Base-by-base conservation (phyloP, 208 protist species). In the Leishmania tropica region DNA sequence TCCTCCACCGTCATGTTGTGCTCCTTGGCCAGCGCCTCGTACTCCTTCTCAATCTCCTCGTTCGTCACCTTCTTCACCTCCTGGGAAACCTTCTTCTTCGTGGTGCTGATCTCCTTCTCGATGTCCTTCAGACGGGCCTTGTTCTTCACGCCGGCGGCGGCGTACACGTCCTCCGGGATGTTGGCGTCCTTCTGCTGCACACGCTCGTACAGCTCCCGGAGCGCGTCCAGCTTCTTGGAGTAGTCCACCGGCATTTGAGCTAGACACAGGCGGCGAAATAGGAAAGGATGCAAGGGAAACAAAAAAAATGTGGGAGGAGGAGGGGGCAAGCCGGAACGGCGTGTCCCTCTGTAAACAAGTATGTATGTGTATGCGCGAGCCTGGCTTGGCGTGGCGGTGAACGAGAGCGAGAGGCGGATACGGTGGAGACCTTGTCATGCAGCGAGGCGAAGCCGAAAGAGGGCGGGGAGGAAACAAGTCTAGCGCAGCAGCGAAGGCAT, bases 91-190 rank as follows among this genome's bases (percentile, higher is more conserved):
- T 88, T 92, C 74, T 93, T 92, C 80, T 96, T 94, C 31, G 85
- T 75, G 21, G 78, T 75, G 84, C 91, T 87, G 76, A 97, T 91
- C 83, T 98, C 90, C 88, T 94, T 97, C 82, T 98, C 95, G 24
- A 99, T 91, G 71, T 98, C 96, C 89, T 99, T 99, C 64, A 98
- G 71, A 67, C 95, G 95, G 31, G 90, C 85, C 72, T 94, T 94
- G 74, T 86, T 78, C 81, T 94, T 96, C 73, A 97, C 70, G 35
- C 92, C 93, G 24, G 92, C 95, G 37, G 75, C 80, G 24, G n/a
- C 75, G 83, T 90, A 95, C 64, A 88, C 64, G 17, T 53, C 78
- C n/a, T 85, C 84, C 7, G 87, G 87, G 45, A 92, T 81, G 48
- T 88, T 78, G 28, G 62, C 75, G 28, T 93, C 87, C 84, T 96